These are phyloP conservation scores for Canavalia gladiata DNA, from an alignment of 306 rosid genomes.

Conservation along the genomic window DNA sequence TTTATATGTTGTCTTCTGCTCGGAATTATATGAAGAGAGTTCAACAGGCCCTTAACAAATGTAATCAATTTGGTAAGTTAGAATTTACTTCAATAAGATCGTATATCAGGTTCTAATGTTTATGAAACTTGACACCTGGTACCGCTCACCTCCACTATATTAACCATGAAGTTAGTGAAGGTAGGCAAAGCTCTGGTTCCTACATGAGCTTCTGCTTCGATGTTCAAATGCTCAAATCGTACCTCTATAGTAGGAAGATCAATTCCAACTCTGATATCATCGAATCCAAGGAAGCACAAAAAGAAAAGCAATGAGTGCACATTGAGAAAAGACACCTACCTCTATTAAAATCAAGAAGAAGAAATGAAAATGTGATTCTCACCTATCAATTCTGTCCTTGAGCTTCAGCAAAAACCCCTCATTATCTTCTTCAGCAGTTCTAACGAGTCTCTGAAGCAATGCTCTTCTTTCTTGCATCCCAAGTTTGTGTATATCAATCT, in stretches of 20 bases:
- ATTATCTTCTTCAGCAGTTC: conserved; percentile 76
- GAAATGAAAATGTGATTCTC: neutral
- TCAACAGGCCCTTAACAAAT: conserved; percentile 49
- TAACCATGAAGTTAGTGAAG: conserved; percentile 63
- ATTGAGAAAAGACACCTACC: neutral
- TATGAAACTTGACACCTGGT: neutral
- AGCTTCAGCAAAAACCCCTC: conserved; percentile 82
- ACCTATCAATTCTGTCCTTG: conserved; percentile 74
- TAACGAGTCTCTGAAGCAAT: conserved; percentile 74
- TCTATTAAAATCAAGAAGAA: neutral
- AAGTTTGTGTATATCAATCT: conserved; percentile 70
- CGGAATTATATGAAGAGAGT: conserved; percentile 48
- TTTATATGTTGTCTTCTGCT: conserved; percentile 50
- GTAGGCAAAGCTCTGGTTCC: conserved; percentile 82
- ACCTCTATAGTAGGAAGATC: conserved; percentile 80
- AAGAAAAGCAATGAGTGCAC: neutral
- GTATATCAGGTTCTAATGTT: conserved; percentile 4
- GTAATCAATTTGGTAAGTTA: neutral
- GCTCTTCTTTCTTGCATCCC: conserved; percentile 69
- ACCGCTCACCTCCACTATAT: conserved; percentile 61
- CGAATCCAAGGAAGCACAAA: conserved; percentile 7
- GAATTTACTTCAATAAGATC: conserved; percentile 22
- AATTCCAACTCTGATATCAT: conserved; percentile 70
- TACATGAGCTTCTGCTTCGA: conserved; percentile 79
- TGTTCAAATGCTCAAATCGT: conserved; percentile 67